Evolutionary conservation across 352 stramenopile species (phyloP).

Genomic region (Phytophthora pistaciae): DNA sequence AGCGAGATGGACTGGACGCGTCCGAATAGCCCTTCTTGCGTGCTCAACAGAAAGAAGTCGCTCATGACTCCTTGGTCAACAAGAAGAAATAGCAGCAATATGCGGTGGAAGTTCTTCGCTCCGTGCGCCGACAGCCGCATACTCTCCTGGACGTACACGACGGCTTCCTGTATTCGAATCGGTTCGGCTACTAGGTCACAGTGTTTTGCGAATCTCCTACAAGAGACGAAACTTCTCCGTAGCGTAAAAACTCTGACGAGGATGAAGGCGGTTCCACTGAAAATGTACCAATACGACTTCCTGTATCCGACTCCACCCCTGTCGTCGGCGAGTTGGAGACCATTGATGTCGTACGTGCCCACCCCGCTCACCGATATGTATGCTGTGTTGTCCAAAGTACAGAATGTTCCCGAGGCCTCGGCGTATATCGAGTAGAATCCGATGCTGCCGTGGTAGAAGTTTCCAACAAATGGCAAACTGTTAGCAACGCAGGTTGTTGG

Average conservation of each 20-base stretch:
- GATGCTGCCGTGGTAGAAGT: slow-evolving; percentile 44
- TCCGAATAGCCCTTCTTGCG: slow-evolving; percentile 30
- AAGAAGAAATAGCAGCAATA: slow-evolving; percentile 27
- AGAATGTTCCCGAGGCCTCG: slow-evolving; percentile 25
- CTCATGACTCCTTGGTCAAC: slow-evolving; percentile 36
- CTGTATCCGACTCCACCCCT: slow-evolving; percentile 18
- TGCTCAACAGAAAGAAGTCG: slow-evolving; percentile 35
- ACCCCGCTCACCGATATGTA: slow-evolving; percentile 18
- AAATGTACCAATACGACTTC: slow-evolving; percentile 40
- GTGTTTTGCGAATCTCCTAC: slow-evolving; percentile 16
- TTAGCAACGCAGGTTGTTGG: slow-evolving; percentile 10
- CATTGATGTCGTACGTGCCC: slow-evolving; percentile 32
- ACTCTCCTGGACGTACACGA: slow-evolving; percentile 30
- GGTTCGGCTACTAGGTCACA: slow-evolving; percentile 15
- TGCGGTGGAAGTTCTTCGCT: slow-evolving; percentile 28
- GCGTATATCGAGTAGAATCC: slow-evolving; percentile 43
- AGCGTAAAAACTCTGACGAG: slow-evolving; percentile 21
- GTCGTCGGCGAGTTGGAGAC: slow-evolving; percentile 15
- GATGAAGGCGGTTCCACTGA: slow-evolving; percentile 20
- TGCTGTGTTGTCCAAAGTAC: slow-evolving; percentile 14
- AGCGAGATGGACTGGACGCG: slow-evolving; percentile 40
- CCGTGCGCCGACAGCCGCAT: slow-evolving; percentile 25
- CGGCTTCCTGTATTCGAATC: slow-evolving; percentile 23
- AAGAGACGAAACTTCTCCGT: slow-evolving; percentile 27
- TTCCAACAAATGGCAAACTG: slow-evolving; percentile 9